A percentile compares a stretch with the other conserved stretches of the same genome.
These are phyloP conservation scores for Solanum sejunctum DNA, from an alignment of 257 asterid species.

Conservation along the genomic window DNA sequence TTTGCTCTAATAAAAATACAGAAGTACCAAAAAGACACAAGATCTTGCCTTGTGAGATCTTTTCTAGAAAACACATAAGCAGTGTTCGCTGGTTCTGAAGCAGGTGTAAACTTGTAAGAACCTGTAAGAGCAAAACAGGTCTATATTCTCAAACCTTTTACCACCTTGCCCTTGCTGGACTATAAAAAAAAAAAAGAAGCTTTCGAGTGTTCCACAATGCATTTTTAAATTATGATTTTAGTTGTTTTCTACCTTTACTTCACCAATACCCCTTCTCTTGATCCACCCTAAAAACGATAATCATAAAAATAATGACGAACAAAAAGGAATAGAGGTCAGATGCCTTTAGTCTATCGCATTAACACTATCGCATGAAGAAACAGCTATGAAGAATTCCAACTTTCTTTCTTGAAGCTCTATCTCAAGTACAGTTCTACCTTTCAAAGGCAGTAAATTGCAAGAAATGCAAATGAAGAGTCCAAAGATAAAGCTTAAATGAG, in stretches of 20 bases:
- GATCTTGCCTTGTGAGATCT: constrained; percentile 77
- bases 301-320: background rate
- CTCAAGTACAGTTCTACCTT: background rate
- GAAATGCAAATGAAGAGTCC: background rate
- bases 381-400: background rate
- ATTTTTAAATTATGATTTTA: too few species aligned
- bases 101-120: constrained; percentile 53
- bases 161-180: too few species aligned
- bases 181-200: too few species aligned
- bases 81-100: constrained; percentile 63
- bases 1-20: background rate
- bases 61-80: constrained; percentile 81
- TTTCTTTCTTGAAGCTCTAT: background rate
- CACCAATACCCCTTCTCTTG: background rate
- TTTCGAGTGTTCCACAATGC: too few species aligned
- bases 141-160: background rate
- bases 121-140: constrained; percentile 31
- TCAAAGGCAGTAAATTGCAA: background rate
- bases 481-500: background rate
- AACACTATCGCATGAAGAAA: background rate
- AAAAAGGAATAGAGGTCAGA: background rate
- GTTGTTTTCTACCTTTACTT: background rate
- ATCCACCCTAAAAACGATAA: background rate
- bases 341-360: background rate
- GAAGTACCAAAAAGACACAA: background rate